phyloP scores from a whole-genome alignment of 331 rosid species.

The Rhamnella rubrinervis region DNA sequence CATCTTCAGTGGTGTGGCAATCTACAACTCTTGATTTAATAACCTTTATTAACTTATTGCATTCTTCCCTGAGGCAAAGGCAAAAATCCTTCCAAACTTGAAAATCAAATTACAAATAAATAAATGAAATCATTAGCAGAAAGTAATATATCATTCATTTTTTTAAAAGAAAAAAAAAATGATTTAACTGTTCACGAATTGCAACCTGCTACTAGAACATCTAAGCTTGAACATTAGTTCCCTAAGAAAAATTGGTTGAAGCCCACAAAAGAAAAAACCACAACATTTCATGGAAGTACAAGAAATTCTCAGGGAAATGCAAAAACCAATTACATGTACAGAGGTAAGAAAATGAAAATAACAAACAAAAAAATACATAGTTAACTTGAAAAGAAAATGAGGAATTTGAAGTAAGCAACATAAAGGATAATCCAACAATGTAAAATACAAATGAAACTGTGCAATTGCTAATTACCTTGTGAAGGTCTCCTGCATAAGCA shows the following conservation, averaged over 20 bases:
- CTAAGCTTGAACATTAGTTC: not conserved
- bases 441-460: not conserved
- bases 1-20: constrained; percentile 37
- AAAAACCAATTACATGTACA: not conserved
- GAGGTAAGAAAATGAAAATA: not conserved
- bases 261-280: not conserved
- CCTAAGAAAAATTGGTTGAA: not conserved
- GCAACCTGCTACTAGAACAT: too few species aligned
- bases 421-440: not conserved
- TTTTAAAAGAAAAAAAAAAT: too few species aligned
- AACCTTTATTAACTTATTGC: constrained; percentile 56
- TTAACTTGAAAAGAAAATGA: not conserved
- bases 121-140: constrained; percentile 16
- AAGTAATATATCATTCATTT: not conserved
- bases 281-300: not conserved
- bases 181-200: too few species aligned
- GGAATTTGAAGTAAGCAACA: constrained; percentile 4
- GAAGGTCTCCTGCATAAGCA: constrained; percentile 76
- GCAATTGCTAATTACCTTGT: constrained; percentile 54
- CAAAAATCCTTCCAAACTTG: constrained; percentile 19
- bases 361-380: not conserved
- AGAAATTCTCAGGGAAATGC: not conserved
- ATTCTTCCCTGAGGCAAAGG: constrained; percentile 79
- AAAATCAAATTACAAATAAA: constrained; percentile 16
- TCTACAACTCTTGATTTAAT: constrained; percentile 78